phyloP scores from a whole-genome alignment of 129 eudicot species.

The Lonicera japonica region DNA sequence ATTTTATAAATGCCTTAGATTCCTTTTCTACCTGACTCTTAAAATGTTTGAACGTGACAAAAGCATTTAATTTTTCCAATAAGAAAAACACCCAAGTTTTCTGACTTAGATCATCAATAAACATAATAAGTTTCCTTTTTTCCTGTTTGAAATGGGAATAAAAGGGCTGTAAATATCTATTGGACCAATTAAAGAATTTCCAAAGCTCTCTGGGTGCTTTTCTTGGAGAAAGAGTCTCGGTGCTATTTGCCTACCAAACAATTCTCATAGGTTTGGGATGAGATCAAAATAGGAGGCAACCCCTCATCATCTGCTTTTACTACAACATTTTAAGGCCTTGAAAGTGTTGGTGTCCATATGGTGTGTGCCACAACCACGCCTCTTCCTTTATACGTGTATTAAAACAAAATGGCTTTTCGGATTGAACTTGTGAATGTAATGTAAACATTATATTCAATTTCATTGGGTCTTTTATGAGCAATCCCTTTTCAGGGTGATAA shows the following conservation, averaged over 20 bases:
- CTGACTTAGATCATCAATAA: not conserved
- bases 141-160: not conserved
- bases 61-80: not conserved
- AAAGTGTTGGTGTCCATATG: conserved; percentile 4
- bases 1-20: not conserved
- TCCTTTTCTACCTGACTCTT: not conserved
- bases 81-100: not conserved
- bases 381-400: not conserved
- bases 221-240: not conserved
- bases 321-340: not conserved
- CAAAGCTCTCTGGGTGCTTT: not conserved
- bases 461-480: too few species aligned
- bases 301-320: not conserved
- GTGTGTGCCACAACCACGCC: conserved; percentile 3
- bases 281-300: not conserved
- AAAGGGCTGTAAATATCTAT: not conserved
- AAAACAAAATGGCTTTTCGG: not conserved
- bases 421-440: not conserved
- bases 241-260: conserved; percentile 1
- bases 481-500: too few species aligned
- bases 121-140: not conserved
- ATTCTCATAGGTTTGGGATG: not conserved
- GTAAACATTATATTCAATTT: too few species aligned
- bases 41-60: not conserved
- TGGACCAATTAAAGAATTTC: not conserved